phyloP scores from a whole-genome alignment of 1,284 basidiomycete species.

The Tilletia caries region DNA sequence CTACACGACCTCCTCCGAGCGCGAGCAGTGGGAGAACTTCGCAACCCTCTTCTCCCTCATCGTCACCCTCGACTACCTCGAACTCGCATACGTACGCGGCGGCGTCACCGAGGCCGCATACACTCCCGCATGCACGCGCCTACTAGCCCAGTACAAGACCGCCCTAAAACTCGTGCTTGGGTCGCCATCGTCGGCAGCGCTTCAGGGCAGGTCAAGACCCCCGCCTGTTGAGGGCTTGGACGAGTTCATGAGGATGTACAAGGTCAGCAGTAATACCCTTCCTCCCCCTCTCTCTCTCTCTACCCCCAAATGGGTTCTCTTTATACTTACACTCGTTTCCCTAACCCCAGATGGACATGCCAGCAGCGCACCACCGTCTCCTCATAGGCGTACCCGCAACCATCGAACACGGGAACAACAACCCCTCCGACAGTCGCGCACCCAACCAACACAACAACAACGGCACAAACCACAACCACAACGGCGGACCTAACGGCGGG shows the following conservation, averaged over 20 bases:
- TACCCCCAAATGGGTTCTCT: background rate
- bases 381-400: constrained; percentile 93
- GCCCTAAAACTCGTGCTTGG: constrained; percentile 87
- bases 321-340: background rate
- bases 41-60: constrained; percentile 89
- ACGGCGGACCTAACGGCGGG: background rate
- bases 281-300: background rate
- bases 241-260: constrained; percentile 85
- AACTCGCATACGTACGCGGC: constrained; percentile 87
- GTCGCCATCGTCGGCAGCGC: constrained; percentile 17
- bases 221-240: constrained; percentile 33
- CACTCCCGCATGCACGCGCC: constrained; percentile 85
- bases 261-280: constrained; percentile 60
- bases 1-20: constrained; percentile 79
- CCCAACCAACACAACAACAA: background rate
- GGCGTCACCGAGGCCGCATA: constrained; percentile 81
- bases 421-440: constrained; percentile 50
- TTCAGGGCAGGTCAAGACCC: constrained; percentile 12
- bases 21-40: constrained; percentile 82
- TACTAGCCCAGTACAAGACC: constrained; percentile 94
- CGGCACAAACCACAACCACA: background rate
- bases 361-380: constrained; percentile 83
- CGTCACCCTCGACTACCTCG: constrained; percentile 86
- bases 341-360: constrained; percentile 78
- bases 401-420: constrained; percentile 77